These are phyloP conservation scores for Cornus controversa DNA, from an alignment of 148 eudicot genomes.

Conservation along the genomic window DNA sequence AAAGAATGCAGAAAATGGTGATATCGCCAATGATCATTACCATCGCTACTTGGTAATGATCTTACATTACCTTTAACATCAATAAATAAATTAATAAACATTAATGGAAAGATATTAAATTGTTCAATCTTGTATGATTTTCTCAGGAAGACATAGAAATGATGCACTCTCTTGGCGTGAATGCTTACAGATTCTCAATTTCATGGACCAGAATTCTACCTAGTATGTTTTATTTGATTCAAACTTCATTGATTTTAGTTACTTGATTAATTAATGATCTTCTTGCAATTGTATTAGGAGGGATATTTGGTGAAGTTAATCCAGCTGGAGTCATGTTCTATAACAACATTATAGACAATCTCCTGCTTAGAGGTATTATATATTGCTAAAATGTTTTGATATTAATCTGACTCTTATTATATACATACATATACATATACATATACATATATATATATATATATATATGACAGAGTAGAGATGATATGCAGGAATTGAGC, in stretches of 20 bases:
- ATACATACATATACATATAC: not conserved
- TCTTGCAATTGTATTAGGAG: conserved; percentile 38
- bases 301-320: conserved; percentile 59
- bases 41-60: conserved; percentile 63
- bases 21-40: conserved; percentile 80
- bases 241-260: not conserved
- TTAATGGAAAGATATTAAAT: not conserved
- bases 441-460: not conserved
- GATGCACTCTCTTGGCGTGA: conserved; percentile 61
- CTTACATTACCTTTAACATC: not conserved
- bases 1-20: conserved; percentile 51
- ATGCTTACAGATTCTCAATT: conserved; percentile 79
- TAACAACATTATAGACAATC: conserved; percentile 55
- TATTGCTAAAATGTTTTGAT: not conserved
- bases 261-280: conserved; percentile 5
- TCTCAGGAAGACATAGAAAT: conserved; percentile 72
- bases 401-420: not conserved
- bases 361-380: conserved; percentile 62
- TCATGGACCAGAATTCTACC: conserved; percentile 87
- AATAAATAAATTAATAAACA: too few relatives aligned
- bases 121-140: not conserved
- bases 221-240: conserved; percentile 29
- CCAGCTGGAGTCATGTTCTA: conserved; percentile 59
- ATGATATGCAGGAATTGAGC: conserved; percentile 60
- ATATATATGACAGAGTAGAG: not conserved